Conservation (phyloP, 345 rosid species). For the Gossypium australe region DNA sequence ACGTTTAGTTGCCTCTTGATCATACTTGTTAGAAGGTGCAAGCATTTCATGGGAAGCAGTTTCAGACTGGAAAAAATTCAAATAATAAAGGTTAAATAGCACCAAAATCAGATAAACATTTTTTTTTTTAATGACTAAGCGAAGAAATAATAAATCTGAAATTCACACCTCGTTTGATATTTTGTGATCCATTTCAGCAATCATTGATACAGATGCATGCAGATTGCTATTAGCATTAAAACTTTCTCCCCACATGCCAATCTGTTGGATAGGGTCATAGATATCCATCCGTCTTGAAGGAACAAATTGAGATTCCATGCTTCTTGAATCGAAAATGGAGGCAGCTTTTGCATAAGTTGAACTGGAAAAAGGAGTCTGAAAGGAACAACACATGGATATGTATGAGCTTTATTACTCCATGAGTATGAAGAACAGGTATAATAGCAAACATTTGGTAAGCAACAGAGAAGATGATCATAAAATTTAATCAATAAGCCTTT, state of each 20-base stretch:
- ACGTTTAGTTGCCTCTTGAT: slow-evolving; percentile 75
- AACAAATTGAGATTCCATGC: slow-evolving; percentile 84
- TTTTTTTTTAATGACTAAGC: background rate
- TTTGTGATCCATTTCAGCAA: slow-evolving; percentile 45
- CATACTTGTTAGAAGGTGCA: slow-evolving; percentile 58
- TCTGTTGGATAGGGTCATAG: slow-evolving; percentile 66
- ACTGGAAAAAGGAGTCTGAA: slow-evolving; percentile 2
- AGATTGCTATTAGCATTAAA: slow-evolving; percentile 52
- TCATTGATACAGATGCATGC: slow-evolving; percentile 38
- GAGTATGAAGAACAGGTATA: background rate
- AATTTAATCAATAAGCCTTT: background rate
- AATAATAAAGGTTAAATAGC: slow-evolving; percentile 13
- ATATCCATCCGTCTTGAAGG: slow-evolving; percentile 55
- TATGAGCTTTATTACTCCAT: background rate
- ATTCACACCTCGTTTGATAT: slow-evolving; percentile 60
- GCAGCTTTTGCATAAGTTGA: slow-evolving; percentile 19
- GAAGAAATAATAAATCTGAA: slow-evolving; percentile 10
- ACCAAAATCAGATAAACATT: slow-evolving; percentile 5
- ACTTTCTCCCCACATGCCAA: slow-evolving; percentile 81
- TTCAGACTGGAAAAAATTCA: slow-evolving; percentile 56
- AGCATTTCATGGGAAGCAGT: slow-evolving; percentile 66
- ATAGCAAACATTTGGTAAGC: background rate
- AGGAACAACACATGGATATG: background rate
- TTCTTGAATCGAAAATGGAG: slow-evolving; percentile 30
- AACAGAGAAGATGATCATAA: background rate